These are phyloP conservation scores for Metarhizium rileyi DNA, from an alignment of 2,329 filamentous ascomycete genomes.

Conservation along the genomic window DNA sequence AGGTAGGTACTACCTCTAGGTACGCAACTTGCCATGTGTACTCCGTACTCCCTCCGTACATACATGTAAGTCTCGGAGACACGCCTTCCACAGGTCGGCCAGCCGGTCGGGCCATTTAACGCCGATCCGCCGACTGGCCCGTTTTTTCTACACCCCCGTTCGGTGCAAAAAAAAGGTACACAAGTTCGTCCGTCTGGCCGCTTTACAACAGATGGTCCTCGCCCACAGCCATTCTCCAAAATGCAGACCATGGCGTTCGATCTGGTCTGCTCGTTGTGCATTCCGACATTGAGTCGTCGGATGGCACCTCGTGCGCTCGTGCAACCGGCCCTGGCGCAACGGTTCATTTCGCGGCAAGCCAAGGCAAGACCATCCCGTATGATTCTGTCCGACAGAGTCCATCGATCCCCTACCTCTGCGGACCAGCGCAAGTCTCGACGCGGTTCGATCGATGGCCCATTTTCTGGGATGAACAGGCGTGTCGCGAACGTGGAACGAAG, in stretches of 20 bases:
- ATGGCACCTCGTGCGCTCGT: slow-evolving; percentile 9
- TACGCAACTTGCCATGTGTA: no score
- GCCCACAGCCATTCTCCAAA: neutral
- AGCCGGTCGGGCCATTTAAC: no score
- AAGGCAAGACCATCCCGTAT: slow-evolving; percentile 42
- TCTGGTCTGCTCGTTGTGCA: slow-evolving; percentile 12
- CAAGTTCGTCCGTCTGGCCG: no score
- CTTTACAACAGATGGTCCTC: neutral
- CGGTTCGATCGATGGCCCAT: slow-evolving; percentile 36
- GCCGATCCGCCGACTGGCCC: neutral
- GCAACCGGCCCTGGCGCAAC: slow-evolving; percentile 25
- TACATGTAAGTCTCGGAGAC: no score
- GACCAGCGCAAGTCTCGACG: slow-evolving; percentile 27
- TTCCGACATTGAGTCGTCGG: slow-evolving; percentile 7
- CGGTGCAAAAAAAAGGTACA: no score
- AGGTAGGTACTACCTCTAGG: no score
- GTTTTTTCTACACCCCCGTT: no score
- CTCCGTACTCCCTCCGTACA: no score
- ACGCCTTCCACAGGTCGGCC: neutral
- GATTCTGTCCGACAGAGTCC: slow-evolving; percentile 46
- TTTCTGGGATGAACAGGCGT: slow-evolving; percentile 46
- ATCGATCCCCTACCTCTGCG: slow-evolving; percentile 26
- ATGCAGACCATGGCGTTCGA: slow-evolving; percentile 10
- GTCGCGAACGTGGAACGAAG: slow-evolving; percentile 29
- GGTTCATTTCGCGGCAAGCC: slow-evolving; percentile 25